These are phyloP conservation scores for Herpetospermum pedunculosum DNA, from an alignment of 306 rosid species.

Conservation along the genomic window DNA sequence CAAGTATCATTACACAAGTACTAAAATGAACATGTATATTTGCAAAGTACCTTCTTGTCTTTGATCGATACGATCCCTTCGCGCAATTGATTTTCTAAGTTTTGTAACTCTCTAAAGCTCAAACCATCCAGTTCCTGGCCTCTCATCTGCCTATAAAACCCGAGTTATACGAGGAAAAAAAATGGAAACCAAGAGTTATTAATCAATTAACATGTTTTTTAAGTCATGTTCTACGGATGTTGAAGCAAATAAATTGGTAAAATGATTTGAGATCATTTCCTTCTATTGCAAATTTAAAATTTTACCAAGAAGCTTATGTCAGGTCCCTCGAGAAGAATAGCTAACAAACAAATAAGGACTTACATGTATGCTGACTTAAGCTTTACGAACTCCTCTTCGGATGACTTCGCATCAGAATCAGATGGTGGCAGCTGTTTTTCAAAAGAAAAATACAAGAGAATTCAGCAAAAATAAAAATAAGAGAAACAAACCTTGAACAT, in stretches of 20 bases:
- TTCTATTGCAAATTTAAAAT: neutral
- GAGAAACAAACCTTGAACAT: neutral
- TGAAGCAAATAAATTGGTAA: neutral
- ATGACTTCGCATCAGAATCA: neutral
- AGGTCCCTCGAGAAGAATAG: neutral
- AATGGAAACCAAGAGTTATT: neutral
- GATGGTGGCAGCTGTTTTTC: conserved; percentile 7
- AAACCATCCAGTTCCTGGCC: conserved; percentile 61
- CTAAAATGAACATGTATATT: neutral
- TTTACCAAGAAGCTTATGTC: neutral
- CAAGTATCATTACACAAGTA: neutral
- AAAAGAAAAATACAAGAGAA: neutral
- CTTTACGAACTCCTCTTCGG: neutral
- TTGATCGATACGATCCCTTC: conserved; percentile 44
- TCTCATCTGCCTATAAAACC: conserved; percentile 37
- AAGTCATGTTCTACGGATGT: neutral
- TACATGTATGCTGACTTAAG: neutral
- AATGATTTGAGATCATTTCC: neutral
- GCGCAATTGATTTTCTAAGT: conserved; percentile 41
- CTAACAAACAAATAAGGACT: neutral
- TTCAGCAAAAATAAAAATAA: neutral
- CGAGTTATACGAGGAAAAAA: neutral
- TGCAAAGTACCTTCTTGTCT: conserved; percentile 42
- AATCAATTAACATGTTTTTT: neutral
- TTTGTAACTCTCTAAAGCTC: conserved; percentile 41